Evolutionary conservation across 1,139 yeast species (phyloP).

Genomic region (Lizanozyma gosingica): DNA sequence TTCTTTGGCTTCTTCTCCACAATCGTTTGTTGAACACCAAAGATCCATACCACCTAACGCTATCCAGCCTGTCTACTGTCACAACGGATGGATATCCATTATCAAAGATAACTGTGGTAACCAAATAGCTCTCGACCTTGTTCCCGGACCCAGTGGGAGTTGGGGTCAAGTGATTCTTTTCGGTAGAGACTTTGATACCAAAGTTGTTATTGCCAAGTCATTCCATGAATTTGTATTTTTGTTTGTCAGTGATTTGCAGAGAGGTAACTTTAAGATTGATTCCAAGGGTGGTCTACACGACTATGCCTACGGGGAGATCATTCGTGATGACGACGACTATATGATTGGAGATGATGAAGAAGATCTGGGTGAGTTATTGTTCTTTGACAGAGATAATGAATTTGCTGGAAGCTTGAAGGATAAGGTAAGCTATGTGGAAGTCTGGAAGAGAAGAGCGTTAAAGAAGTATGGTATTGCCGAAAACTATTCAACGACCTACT

Average conservation of each 20-base stretch:
- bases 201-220: constrained; percentile 46
- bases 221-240: constrained; percentile 47
- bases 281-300: constrained; percentile 7
- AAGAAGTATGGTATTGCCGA: constrained; percentile 5
- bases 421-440: constrained; percentile 31
- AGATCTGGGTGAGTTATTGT: constrained; percentile 33
- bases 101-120: constrained; percentile 52
- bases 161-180: constrained; percentile 58
- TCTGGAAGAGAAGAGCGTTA: constrained; percentile 36
- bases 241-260: constrained; percentile 42
- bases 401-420: constrained; percentile 14
- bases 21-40: constrained; percentile 38
- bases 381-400: constrained; percentile 26
- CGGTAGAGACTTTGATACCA: constrained; percentile 59
- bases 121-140: constrained; percentile 52
- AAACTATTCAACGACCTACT: constrained; percentile 7
- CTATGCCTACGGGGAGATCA: constrained; percentile 21
- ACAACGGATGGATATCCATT: constrained; percentile 54
- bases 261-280: constrained; percentile 45
- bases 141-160: constrained; percentile 52
- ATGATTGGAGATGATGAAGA: constrained; percentile 41
- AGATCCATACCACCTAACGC: constrained; percentile 50
- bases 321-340: constrained; percentile 32
- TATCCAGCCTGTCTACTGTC: constrained; percentile 46
- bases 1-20: constrained; percentile 4